These are phyloP conservation scores for Maudiozyma turicensis DNA, from an alignment of 805 yeast species.

Conservation along the genomic window DNA sequence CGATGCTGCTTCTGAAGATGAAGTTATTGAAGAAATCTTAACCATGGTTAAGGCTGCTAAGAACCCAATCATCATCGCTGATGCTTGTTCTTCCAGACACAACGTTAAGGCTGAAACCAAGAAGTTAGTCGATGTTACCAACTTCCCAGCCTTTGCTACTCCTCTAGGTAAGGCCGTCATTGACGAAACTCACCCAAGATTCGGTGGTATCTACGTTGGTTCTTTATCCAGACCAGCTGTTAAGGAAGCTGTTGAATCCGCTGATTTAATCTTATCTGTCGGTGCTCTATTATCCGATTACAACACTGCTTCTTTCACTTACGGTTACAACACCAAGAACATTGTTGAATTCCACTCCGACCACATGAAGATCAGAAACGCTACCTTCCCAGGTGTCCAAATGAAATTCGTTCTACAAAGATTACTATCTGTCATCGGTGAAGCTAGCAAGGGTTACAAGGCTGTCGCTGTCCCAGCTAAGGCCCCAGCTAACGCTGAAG, in stretches of 20 bases:
- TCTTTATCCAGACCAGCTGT: conserved; percentile 1
- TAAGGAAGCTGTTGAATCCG: conserved; percentile 1
- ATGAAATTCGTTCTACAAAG: conserved; percentile 1
- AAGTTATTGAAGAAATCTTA: neutral
- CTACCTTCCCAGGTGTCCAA: conserved; percentile 3
- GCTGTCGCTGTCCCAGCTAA: neutral
- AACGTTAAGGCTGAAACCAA: conserved; percentile 1
- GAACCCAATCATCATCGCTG: conserved; percentile 2
- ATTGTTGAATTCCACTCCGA: conserved; percentile 2
- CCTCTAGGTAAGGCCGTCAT: conserved; percentile 1
- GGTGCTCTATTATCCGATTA: conserved; percentile 1
- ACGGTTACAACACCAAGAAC: conserved; percentile 2
- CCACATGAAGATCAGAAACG: conserved; percentile 2
- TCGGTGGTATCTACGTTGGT: conserved; percentile 3
- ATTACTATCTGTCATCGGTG: neutral
- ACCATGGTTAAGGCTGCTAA: neutral
- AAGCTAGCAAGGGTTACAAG: conserved; percentile 2
- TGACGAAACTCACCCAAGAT: conserved; percentile 2
- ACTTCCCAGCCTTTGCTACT: conserved; percentile 2
- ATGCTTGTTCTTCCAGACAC: conserved; percentile 3
- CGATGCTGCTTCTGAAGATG: neutral
- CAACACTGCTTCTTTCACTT: conserved; percentile 2
- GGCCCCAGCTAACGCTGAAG: conserved; percentile 1
- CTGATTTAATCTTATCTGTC: conserved; percentile 1
- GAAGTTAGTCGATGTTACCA: conserved; percentile 1